Conservation (phyloP, 2,329 filamentous ascomycete genomes). For the Blastomyces parvus region DNA sequence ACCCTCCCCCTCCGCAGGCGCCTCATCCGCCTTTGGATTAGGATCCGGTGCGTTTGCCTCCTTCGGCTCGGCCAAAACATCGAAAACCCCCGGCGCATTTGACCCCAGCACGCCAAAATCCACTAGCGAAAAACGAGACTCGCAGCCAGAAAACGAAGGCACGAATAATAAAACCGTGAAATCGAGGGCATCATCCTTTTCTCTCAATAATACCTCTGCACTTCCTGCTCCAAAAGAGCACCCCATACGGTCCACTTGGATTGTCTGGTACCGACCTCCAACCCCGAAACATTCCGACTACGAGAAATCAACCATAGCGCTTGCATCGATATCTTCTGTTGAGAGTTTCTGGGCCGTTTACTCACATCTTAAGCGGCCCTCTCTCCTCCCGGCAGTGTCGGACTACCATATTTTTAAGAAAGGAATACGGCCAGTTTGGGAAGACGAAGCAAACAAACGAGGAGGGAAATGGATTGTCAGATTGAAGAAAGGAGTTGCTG, state of each 20-base stretch:
- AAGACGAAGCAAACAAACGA: constrained; percentile 91
- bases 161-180: constrained; percentile 22
- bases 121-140: constrained; percentile 55
- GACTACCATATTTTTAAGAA: constrained; percentile 98
- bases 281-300: constrained; percentile 98
- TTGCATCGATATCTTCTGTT: constrained; percentile 69
- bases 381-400: constrained; percentile 76
- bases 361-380: constrained; percentile 80
- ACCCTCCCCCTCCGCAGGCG: constrained; percentile 64
- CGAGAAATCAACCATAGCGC: constrained; percentile 85
- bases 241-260: constrained; percentile 76
- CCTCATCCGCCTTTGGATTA: constrained; percentile 83
- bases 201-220: constrained; percentile 26
- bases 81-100: constrained; percentile 73
- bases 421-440: constrained; percentile 93
- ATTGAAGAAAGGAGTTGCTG: constrained; percentile 92
- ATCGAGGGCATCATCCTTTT: constrained; percentile 36
- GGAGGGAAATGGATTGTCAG: constrained; percentile 97
- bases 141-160: constrained; percentile 36
- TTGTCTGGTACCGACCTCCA: constrained; percentile 94
- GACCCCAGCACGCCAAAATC: constrained; percentile 52
- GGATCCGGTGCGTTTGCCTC: constrained; percentile 94
- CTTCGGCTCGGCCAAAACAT: constrained; percentile 77
- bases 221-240: constrained; percentile 36
- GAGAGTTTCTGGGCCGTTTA: constrained; percentile 92